Conservation (phyloP, 768 basidiomycete genomes). For the Russula ochroleuca region DNA sequence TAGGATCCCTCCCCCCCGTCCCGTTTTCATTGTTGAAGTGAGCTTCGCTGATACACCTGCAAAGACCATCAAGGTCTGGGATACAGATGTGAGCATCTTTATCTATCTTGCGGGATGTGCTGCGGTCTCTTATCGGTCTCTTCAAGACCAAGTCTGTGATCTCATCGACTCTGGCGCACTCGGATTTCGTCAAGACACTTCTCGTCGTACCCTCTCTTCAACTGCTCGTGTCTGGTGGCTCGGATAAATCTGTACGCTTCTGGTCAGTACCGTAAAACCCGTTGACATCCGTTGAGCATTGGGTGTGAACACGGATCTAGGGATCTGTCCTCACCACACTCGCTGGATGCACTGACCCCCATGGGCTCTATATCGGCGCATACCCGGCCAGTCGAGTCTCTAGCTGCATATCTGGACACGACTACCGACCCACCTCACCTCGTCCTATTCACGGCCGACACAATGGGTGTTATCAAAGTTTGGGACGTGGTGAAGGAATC, state of each 20-base stretch:
- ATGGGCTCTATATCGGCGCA: conserved; percentile 76
- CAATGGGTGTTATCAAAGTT: conserved; percentile 82
- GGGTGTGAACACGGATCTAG: conserved; percentile 37
- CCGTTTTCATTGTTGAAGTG: background rate
- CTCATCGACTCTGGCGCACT: conserved; percentile 71
- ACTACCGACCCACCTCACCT: conserved; percentile 34
- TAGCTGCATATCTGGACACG: conserved; percentile 48
- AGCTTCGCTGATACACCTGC: conserved; percentile 21
- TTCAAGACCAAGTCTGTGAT: conserved; percentile 64
- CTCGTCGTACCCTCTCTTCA: conserved; percentile 60
- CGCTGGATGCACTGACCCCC: conserved; percentile 43
- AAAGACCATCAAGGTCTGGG: conserved; percentile 86
- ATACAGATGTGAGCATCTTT: conserved; percentile 53
- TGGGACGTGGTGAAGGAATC: conserved; percentile 60
- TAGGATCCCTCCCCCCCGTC: conserved; percentile 29
- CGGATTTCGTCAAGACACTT: conserved; percentile 87
- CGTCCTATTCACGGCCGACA: conserved; percentile 79
- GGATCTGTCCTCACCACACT: conserved; percentile 54
- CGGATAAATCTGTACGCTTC: conserved; percentile 82
- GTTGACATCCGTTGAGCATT: background rate
- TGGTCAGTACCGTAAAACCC: conserved; percentile 57
- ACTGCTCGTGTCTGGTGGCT: conserved; percentile 79
- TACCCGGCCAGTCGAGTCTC: conserved; percentile 79
- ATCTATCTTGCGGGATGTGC: background rate
- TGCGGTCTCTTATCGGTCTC: conserved; percentile 2